phyloP scores from a whole-genome alignment of 495 filamentous ascomycete genomes.

The Cercophora newfieldiana region DNA sequence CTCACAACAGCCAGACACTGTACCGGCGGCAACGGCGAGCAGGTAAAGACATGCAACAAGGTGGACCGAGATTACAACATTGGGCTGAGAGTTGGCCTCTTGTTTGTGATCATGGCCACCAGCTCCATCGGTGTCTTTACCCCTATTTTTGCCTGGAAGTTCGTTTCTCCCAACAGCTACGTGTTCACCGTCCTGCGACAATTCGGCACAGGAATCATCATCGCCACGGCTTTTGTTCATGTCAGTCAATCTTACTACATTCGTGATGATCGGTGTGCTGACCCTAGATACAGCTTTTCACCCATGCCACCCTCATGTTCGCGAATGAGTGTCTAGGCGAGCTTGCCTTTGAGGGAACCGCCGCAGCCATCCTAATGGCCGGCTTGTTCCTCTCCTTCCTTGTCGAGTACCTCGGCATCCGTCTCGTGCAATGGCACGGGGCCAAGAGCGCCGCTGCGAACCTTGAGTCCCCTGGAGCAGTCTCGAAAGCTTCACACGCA shows the following conservation, averaged over 20 bases:
- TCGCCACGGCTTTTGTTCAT: constrained; percentile 71
- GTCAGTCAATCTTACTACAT: constrained; percentile 36
- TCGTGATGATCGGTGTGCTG: neutral
- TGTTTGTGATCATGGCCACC: constrained; percentile 52
- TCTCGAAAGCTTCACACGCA: neutral
- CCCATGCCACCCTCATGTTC: constrained; percentile 65
- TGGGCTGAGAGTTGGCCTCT: constrained; percentile 56
- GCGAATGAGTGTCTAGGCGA: constrained; percentile 61
- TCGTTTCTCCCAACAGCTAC: constrained; percentile 29
- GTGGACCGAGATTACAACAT: constrained; percentile 59
- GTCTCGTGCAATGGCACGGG: constrained; percentile 45
- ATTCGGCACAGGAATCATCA: constrained; percentile 73
- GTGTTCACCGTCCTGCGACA: constrained; percentile 61
- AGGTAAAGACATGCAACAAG: constrained; percentile 40
- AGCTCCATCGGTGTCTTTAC: constrained; percentile 38
- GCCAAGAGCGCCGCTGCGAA: constrained; percentile 22
- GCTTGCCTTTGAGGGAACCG: constrained; percentile 59
- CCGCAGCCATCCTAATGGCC: constrained; percentile 64
- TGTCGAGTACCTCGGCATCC: constrained; percentile 58
- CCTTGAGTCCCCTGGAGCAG: constrained; percentile 5
- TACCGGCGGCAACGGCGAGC: constrained; percentile 30
- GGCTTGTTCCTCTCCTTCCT: constrained; percentile 64
- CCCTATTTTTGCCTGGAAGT: constrained; percentile 45
- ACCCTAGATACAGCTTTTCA: constrained; percentile 51
- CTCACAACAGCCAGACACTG: constrained; percentile 44